Base-by-base conservation (phyloP, 129 eudicot species). In the Flaveria robusta region DNA sequence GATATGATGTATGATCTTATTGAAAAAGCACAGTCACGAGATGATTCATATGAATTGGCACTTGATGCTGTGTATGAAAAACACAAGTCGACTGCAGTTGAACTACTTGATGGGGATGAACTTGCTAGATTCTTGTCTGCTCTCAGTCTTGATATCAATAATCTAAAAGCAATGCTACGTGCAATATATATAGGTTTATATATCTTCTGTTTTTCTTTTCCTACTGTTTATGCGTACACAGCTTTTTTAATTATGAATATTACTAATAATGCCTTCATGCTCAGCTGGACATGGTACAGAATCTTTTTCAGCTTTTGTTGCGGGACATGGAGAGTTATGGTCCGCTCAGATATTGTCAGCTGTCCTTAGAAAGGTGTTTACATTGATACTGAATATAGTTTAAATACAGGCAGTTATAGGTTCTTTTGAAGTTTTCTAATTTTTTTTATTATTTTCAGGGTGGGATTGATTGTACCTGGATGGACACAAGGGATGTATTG, bases 241-340 rank as follows among this genome's bases (percentile, higher is more conserved):
- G 12, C 29, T 26, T 6, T 12, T 24, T 24, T 39, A 70, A 64
- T 64, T 69, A 37, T 72, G 9, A 23, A 64, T 62, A 24, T 37
- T 66, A 39, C 39, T 18, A 12, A 39, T 73, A 41, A 47, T 49
- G 20, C 64, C 49, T 72, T 78, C 71, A 29, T 87, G 39, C 83
- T 71, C 94, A 95, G 97, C 97, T 82, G 99, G 99, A 72, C 99
- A 95, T 74, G 96, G 81, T 14, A 85, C 99, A 8, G 97, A 95
- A 82, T 91, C 99, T 68, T 95, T 95, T 76, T 79, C 97, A 8
- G 99, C 92, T 81, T 95, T 95, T 86, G 97, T 91, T 70, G 99
- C 83, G 60, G 99, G 99, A 52, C 92, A 95, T 81, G 99, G 99
- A 46, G 99, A 95, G 88, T 79, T 95, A 81, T 95, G 99, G 99